Evolutionary conservation across 139 green algal genomes (phyloP).

Genomic region (Micractinium conductrix): DNA sequence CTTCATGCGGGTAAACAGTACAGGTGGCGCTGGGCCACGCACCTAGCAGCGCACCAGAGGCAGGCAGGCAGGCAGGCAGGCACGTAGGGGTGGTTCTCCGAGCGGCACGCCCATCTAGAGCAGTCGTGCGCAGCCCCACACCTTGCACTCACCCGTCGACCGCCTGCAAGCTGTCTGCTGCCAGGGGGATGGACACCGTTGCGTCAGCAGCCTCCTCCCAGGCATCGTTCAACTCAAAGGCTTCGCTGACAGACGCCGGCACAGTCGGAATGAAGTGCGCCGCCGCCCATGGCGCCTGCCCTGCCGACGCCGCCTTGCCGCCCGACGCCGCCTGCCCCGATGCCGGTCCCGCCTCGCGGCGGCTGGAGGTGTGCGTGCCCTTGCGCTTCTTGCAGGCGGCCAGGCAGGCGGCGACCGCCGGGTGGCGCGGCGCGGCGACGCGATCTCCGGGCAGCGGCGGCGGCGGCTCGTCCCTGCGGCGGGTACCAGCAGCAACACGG

Average conservation of each 20-base stretch:
- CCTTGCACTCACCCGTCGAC: background rate
- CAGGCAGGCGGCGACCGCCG: background rate
- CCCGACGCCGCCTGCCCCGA: background rate
- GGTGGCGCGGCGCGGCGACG: background rate
- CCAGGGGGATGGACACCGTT: background rate
- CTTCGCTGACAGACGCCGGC: no score
- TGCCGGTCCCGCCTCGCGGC: background rate
- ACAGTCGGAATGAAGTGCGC: no score
- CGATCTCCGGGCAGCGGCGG: background rate
- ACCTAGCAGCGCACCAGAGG: no score
- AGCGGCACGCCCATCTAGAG: no score
- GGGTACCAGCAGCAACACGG: no score
- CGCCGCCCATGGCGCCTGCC: no score
- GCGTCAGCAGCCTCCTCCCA: constrained; percentile 6
- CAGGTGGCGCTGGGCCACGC: no score
- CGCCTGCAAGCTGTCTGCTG: background rate
- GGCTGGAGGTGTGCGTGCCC: background rate
- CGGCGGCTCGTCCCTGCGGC: background rate
- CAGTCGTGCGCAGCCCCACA: no score
- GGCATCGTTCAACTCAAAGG: background rate
- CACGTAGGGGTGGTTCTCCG: no score
- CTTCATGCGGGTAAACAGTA: no score
- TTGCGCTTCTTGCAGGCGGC: constrained; percentile 26
- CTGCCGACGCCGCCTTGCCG: background rate
- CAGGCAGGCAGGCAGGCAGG: no score